phyloP scores from a whole-genome alignment of 1,284 basidiomycete species.

The Heterobasidion parviporum region DNA sequence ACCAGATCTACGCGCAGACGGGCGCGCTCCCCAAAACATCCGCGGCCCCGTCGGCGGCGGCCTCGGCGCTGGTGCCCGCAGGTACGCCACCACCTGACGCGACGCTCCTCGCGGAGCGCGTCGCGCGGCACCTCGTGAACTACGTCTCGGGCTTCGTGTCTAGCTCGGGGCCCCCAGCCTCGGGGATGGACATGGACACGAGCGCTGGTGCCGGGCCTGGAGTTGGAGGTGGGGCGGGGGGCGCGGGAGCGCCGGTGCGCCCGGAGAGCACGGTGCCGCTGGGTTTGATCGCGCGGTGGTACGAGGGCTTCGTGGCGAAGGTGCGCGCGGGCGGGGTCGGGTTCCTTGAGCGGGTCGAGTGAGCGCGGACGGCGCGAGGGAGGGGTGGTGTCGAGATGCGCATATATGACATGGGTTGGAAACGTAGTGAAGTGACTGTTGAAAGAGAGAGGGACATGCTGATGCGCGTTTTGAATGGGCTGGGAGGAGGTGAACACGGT shows the following conservation, averaged over 20 bases:
- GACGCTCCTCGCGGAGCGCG: slow-evolving; percentile 47
- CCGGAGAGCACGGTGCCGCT: slow-evolving; percentile 71
- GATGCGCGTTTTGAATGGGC: no score
- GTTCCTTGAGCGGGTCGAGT: slow-evolving; percentile 70
- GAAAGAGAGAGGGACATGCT: no score
- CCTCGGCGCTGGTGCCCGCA: slow-evolving; percentile 15
- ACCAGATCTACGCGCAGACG: slow-evolving; percentile 48
- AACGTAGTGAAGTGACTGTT: no score
- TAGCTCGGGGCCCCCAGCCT: slow-evolving; percentile 23
- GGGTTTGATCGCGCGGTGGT: slow-evolving; percentile 72
- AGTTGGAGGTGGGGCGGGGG: slow-evolving; percentile 1
- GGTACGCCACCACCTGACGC: slow-evolving; percentile 25
- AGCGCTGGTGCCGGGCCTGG: no score
- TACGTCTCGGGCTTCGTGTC: slow-evolving; percentile 74
- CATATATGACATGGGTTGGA: no score
- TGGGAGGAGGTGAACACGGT: no score
- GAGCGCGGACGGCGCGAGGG: background rate
- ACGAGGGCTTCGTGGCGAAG: slow-evolving; percentile 72
- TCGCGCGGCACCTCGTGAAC: slow-evolving; percentile 76
- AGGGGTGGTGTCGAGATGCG: no score
- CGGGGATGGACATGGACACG: no score
- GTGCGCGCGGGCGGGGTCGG: slow-evolving; percentile 59
- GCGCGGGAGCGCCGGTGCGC: slow-evolving; percentile 25
- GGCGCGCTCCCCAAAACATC: slow-evolving; percentile 21
- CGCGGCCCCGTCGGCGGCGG: slow-evolving; percentile 13